Evolutionary conservation across 2,329 filamentous ascomycete genomes (phyloP), one percentile per base, ranked within the genome.

Genomic region (Fusarium sublunatum): DNA sequence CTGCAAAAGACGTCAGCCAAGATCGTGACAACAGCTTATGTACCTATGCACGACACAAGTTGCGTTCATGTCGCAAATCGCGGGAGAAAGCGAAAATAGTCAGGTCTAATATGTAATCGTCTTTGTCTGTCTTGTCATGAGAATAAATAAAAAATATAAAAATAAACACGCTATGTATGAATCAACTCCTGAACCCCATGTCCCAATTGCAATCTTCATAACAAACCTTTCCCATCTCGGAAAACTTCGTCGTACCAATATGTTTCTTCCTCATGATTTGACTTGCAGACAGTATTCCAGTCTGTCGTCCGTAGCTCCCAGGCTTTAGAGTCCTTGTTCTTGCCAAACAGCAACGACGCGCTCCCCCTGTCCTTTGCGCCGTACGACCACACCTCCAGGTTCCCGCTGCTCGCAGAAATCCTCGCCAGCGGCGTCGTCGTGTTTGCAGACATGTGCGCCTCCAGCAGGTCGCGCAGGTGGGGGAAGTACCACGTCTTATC

Each of bases 401-500:
- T 67, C 1, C 58, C 66, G 7, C 48, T 46, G 5, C 51, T 34
- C 12, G 61, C 65, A 3, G 50, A 24, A 9, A 69, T 57, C n/a
- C 51, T 65, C 13, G 52, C 43, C 28, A 69, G 22, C 8, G 65
- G 44, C 6, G 59, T n/a, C 25, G 53, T 69, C 6, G 15, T 34
- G 49, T 51, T 69, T 59, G 62, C 22, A 9, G 43, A 25, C 48
- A 51, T 52, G 31, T 69, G 63, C 31, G 47, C 41, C 41, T 70
- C 53, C 22, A 70, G 10, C 1, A 71, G 61, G n/a, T 53, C 58
- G 10, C 67, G 61, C 34, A 70, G 43, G 13, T 70, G 57, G 7
- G 69, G 67, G 36, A 70, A 71, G 54, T 57, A 70, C 70, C 68
- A 71, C 15, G 63, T 72, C 49, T 61, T 68, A 49, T 70, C 60